These are phyloP conservation scores for Podila minutissima DNA, from an alignment of 192 early-diverging fungal genomes.

Conservation along the genomic window DNA sequence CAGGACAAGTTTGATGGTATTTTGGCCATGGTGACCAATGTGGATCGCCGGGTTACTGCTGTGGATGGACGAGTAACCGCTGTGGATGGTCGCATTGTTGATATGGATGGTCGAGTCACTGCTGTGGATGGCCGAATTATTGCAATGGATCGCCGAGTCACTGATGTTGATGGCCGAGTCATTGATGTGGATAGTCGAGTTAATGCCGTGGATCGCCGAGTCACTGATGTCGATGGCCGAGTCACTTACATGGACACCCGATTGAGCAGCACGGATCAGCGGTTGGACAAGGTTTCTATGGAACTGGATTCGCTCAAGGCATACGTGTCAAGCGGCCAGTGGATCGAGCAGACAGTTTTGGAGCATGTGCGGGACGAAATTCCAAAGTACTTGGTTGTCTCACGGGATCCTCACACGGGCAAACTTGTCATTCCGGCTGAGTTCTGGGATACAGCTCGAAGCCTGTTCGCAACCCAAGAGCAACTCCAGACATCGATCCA, in stretches of 20 bases:
- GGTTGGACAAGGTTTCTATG: slow-evolving; percentile 16
- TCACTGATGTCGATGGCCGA: slow-evolving; percentile 1
- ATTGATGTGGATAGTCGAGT: no score
- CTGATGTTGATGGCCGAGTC: no score
- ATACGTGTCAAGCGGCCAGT: slow-evolving; percentile 24
- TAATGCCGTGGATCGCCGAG: neutral
- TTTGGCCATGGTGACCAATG: neutral
- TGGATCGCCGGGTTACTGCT: neutral
- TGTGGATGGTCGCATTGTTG: neutral
- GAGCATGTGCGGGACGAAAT: slow-evolving; percentile 33
- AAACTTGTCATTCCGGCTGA: slow-evolving; percentile 24
- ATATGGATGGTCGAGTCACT: neutral
- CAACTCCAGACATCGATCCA: slow-evolving; percentile 23
- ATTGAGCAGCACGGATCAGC: slow-evolving; percentile 16
- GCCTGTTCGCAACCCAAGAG: slow-evolving; percentile 21
- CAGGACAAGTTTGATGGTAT: neutral
- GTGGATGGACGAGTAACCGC: neutral
- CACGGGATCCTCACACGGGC: slow-evolving; percentile 18
- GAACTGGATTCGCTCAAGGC: slow-evolving; percentile 16
- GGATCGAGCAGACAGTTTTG: slow-evolving; percentile 38
- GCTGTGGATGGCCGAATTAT: neutral
- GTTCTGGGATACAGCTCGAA: slow-evolving; percentile 37
- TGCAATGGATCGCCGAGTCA: neutral
- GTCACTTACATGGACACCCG: slow-evolving; percentile 10
- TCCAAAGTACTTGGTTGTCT: slow-evolving; percentile 34